Conservation (phyloP, 2,329 filamentous ascomycete genomes). For the Fonsecaea pedrosoi region DNA sequence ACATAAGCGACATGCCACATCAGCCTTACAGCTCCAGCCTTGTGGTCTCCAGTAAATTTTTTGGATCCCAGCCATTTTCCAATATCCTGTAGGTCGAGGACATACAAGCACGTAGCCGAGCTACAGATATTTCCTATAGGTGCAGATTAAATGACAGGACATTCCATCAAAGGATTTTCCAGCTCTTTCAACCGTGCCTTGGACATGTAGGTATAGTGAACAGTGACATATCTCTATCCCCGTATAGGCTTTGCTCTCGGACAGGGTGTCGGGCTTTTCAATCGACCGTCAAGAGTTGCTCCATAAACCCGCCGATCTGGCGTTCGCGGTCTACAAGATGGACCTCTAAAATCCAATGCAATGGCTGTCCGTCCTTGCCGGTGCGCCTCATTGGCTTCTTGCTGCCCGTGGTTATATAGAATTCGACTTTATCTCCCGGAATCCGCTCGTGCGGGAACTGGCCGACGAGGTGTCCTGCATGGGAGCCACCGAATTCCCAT, state of each 20-base stretch:
- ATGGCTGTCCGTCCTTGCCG: constrained; percentile 51
- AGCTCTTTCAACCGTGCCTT: not conserved
- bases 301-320: constrained; percentile 54
- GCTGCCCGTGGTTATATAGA: constrained; percentile 57
- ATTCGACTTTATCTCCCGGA: constrained; percentile 53
- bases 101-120: too few species aligned
- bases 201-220: too few species aligned
- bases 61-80: too few species aligned
- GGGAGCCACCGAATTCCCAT: constrained; percentile 54
- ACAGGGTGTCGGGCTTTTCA: not conserved
- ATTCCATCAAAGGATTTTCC: not conserved
- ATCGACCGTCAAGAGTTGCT: constrained; percentile 56
- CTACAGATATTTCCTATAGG: not conserved
- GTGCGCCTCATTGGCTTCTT: constrained; percentile 49
- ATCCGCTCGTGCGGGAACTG: constrained; percentile 61
- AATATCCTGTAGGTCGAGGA: too few species aligned
- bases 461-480: constrained; percentile 60
- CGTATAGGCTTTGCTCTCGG: not conserved
- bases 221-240: too few species aligned
- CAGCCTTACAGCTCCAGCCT: not conserved
- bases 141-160: not conserved
- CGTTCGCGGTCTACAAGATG: constrained; percentile 53
- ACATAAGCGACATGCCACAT: not conserved
- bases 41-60: too few species aligned
- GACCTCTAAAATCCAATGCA: constrained; percentile 61